Base-by-base conservation (phyloP, 2,329 filamentous ascomycete species). In the Xylariaceae sp. region DNA sequence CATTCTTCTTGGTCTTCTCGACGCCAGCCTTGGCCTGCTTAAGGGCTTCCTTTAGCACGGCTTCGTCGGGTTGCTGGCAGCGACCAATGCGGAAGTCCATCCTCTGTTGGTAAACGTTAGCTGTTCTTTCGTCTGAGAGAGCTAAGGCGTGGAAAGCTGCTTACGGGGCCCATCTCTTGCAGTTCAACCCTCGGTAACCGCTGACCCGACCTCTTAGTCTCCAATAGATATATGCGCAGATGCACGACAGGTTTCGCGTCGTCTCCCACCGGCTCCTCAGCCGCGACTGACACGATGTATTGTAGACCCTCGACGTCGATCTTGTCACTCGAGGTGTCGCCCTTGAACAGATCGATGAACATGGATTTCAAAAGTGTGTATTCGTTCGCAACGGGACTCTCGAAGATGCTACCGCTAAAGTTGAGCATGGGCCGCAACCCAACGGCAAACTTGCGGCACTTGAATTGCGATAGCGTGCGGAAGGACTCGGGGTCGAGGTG, bases 221-320 rank as follows among this genome's bases (percentile, higher is more conserved):
- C 75, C 54, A 97, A 84, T 54, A 89, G 78, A 67, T 96, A 97
- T 61, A 87, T 83, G 45, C 93, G 81, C 56, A 96, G 62, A 63
- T 79, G 77, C 45, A 84, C 74, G 22, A 65, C 64, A 13, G 80
- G 78, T 62, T 79, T 79, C 22, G 61, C 63, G 34, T 72, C 70
- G 39, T 66, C 64, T 15, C 61, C 65, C 24, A 40, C 62, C 59
- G 48, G 67, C 57, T 91, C 87, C 53, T 86, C 83, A 3, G 88
- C 89, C 19, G 78, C 82, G 52, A 96, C 78, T 58, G 83, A 85
- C 46, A 98, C 78, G 53, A 95, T 77, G 69, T 95, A 95, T 67
- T 95, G 90, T 59, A 98, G 69, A 16, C 93, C 93, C 67, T 95
- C 89, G 40, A 97, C 91, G 67, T 98, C 93, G 43, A 98, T 83